Percentiles rank a stretch among this genome's conserved stretches.
Evolutionary conservation across 257 asterid species (phyloP).

Genomic region (Plantago major): DNA sequence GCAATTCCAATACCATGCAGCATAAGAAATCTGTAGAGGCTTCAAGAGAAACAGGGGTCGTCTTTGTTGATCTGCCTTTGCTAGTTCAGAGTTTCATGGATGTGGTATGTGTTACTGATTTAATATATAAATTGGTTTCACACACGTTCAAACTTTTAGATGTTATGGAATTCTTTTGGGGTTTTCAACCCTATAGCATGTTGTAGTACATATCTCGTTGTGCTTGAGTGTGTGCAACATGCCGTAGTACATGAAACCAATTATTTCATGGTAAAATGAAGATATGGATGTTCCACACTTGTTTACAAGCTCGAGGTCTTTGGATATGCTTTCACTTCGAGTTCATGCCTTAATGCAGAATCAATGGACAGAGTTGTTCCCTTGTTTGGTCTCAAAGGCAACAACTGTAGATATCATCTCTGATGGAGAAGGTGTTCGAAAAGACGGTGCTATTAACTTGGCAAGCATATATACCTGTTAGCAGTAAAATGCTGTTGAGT

Average conservation of each 20-base stretch:
- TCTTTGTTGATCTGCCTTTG: conserved; percentile 55
- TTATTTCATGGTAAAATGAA: too few relatives aligned
- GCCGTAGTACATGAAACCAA: too few relatives aligned
- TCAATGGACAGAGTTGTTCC: conserved; percentile 79
- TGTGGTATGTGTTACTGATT: conserved; percentile 33
- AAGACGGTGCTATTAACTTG: conserved; percentile 72
- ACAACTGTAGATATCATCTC: conserved; percentile 56
- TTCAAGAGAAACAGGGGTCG: conserved; percentile 60
- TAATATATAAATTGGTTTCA: too few relatives aligned
- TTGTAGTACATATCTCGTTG: too few relatives aligned
- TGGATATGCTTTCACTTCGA: too few relatives aligned
- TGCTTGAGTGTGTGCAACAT: too few relatives aligned
- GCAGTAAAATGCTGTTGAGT: too few relatives aligned
- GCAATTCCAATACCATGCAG: conserved; percentile 14
- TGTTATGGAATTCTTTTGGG: too few relatives aligned
- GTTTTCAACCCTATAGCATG: too few relatives aligned
- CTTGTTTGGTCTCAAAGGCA: conserved; percentile 68
- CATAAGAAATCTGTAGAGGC: conserved; percentile 60
- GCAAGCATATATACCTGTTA: conserved; percentile 27
- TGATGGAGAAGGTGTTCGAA: conserved; percentile 58
- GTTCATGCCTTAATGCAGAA: conserved; percentile 52
- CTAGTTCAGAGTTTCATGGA: conserved; percentile 75
- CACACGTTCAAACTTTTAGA: too few relatives aligned
- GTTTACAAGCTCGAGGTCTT: too few relatives aligned
- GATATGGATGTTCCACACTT: too few relatives aligned